Evolutionary conservation across 139 green algal species (phyloP).

Genomic region (Axilococcus clingmanii): DNA sequence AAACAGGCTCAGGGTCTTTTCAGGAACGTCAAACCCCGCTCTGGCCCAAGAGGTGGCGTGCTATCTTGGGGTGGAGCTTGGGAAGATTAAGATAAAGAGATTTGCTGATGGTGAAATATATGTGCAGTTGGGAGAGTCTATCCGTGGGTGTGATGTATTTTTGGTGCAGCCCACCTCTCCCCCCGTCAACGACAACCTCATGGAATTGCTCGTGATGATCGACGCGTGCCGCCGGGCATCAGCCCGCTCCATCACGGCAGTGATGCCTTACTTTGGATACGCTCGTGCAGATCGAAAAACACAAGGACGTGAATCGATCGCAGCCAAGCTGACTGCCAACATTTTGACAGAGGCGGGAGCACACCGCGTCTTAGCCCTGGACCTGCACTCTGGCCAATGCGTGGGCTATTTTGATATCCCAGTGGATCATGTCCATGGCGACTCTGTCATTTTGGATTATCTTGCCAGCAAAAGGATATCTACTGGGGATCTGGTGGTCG

Average conservation of each 20-base stretch:
- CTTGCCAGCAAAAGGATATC: slow-evolving; percentile 92
- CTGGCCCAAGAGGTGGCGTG: slow-evolving; percentile 84
- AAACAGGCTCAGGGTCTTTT: slow-evolving; percentile 68
- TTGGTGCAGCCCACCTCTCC: slow-evolving; percentile 94
- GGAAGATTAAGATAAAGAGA: slow-evolving; percentile 88
- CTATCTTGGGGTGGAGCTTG: slow-evolving; percentile 93
- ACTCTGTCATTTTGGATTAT: slow-evolving; percentile 95
- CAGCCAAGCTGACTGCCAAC: slow-evolving; percentile 97
- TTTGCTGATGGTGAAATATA: slow-evolving; percentile 99
- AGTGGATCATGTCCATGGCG: slow-evolving; percentile 92
- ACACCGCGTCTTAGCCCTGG: slow-evolving; percentile 86
- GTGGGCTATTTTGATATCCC: slow-evolving; percentile 99
- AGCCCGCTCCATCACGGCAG: slow-evolving; percentile 90
- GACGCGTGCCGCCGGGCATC: slow-evolving; percentile 88
- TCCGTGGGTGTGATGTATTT: slow-evolving; percentile 98
- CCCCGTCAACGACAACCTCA: slow-evolving; percentile 94
- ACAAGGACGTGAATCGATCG: slow-evolving; percentile 89
- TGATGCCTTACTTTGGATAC: slow-evolving; percentile 85
- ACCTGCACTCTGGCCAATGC: slow-evolving; percentile 93
- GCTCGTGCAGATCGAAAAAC: slow-evolving; percentile 93
- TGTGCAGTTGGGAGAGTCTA: slow-evolving; percentile 89
- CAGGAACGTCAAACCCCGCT: slow-evolving; percentile 63
- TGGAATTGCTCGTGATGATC: slow-evolving; percentile 98
- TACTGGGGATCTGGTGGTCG: slow-evolving; percentile 88
- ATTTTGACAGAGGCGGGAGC: slow-evolving; percentile 95